These are phyloP conservation scores for Triticum urartu DNA, from an alignment of 176 grass and related monocot genomes.

Conservation along the genomic window DNA sequence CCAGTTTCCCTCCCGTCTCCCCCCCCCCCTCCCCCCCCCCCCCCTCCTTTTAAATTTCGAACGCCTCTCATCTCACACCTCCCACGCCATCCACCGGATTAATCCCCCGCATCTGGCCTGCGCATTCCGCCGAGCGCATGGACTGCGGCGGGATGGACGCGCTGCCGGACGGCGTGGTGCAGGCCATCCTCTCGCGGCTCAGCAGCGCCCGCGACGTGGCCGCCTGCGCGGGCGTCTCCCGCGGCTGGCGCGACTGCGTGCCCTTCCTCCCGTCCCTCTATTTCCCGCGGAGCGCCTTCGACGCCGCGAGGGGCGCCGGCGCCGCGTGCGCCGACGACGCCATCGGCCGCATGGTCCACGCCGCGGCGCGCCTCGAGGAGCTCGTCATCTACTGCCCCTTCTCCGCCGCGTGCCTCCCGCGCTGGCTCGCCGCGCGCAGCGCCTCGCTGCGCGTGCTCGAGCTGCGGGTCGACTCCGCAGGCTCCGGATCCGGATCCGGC, in stretches of 20 bases:
- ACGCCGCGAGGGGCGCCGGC: not conserved
- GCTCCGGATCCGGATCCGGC: not conserved
- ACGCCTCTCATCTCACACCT: not conserved
- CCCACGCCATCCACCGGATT: not conserved
- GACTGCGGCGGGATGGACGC: conserved; percentile 47
- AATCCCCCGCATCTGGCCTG: not conserved
- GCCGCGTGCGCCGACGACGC: conserved; percentile 35
- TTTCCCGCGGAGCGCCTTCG: conserved; percentile 68
- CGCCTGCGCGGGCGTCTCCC: conserved; percentile 65
- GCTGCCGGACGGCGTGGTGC: conserved; percentile 79
- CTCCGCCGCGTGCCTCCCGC: conserved; percentile 38
- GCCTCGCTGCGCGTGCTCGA: conserved; percentile 68
- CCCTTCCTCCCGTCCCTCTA: conserved; percentile 84
- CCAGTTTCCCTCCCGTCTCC: not conserved
- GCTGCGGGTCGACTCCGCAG: conserved; percentile 61
- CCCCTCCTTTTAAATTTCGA: conserved; percentile 23
- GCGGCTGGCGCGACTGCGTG: conserved; percentile 61
- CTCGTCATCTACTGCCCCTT: conserved; percentile 97
- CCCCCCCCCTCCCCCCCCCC: not conserved
- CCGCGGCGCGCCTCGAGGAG: conserved; percentile 60
- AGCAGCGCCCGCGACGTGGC: conserved; percentile 81
- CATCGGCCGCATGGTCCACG: conserved; percentile 69
- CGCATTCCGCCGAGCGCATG: not conserved
- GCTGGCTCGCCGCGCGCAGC: conserved; percentile 49
- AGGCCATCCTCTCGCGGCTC: conserved; percentile 69